Evolutionary conservation across 2,329 filamentous ascomycete genomes (phyloP).

Genomic region (Dactylonectria macrodidyma): DNA sequence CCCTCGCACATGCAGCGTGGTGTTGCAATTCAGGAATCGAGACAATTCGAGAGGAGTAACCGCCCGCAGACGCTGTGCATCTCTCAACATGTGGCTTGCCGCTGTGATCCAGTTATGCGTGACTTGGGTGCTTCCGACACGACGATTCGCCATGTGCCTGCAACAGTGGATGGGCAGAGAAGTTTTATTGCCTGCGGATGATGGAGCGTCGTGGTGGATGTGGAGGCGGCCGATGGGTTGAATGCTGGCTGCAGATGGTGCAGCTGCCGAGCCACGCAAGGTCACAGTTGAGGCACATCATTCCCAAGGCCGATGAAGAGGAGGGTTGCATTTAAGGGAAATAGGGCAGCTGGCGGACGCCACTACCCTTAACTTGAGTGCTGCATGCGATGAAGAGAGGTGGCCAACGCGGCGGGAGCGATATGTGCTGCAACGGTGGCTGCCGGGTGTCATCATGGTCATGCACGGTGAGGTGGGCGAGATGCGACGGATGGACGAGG

Average conservation of each 20-base stretch:
- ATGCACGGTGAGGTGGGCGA: constrained; percentile 48
- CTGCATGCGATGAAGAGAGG: background rate
- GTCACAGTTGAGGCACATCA: constrained; percentile 19
- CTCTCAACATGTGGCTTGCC: constrained; percentile 45
- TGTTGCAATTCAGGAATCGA: constrained; percentile 45
- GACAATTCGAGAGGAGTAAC: constrained; percentile 37
- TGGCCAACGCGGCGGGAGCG: constrained; percentile 25
- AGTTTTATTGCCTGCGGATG: constrained; percentile 3
- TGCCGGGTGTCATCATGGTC: constrained; percentile 35
- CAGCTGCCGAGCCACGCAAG: constrained; percentile 28
- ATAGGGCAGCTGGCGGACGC: constrained; percentile 13
- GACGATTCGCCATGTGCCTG: constrained; percentile 10
- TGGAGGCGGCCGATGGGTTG: constrained; percentile 25
- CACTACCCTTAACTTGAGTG: constrained; percentile 19
- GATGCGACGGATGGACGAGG: constrained; percentile 25
- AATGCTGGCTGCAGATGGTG: constrained; percentile 17
- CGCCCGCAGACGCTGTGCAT: constrained; percentile 35
- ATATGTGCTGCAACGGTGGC: constrained; percentile 46
- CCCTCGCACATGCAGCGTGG: constrained; percentile 45
- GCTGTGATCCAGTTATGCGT: constrained; percentile 38
- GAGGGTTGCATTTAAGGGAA: constrained; percentile 14
- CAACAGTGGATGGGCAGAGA: constrained; percentile 2
- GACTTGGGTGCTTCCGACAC: constrained; percentile 35
- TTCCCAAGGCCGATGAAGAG: constrained; percentile 8
- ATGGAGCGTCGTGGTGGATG: constrained; percentile 19